phyloP scores from a whole-genome alignment of 1,284 basidiomycete species.

The Trametes pubescens region DNA sequence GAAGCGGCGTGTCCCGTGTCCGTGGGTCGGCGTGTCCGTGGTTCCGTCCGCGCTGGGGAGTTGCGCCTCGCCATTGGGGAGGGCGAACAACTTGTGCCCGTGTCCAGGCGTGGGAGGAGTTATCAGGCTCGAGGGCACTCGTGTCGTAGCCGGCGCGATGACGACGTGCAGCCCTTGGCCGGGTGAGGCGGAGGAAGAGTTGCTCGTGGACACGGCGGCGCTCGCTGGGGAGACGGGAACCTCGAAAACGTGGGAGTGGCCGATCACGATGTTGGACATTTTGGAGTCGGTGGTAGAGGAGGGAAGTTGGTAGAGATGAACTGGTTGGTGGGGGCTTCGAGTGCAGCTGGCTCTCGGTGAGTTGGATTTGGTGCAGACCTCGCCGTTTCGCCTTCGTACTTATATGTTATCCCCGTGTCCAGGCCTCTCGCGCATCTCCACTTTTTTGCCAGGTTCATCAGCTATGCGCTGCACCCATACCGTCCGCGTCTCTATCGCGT shows the following conservation, averaged over 20 bases:
- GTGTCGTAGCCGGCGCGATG: neutral
- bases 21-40: constrained; percentile 3
- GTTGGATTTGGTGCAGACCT: neutral
- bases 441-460: neutral
- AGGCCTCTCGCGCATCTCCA: neutral
- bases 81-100: constrained; percentile 2
- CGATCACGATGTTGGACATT: constrained; percentile 5
- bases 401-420: neutral
- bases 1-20: constrained; percentile 17
- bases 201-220: neutral
- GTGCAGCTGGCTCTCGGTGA: constrained; percentile 1
- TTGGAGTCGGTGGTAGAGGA: neutral
- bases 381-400: neutral
- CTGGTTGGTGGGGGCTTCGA: neutral
- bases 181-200: neutral
- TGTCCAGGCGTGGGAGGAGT: neutral
- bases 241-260: constrained; percentile 4
- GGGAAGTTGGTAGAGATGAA: constrained; percentile 1
- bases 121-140: neutral
- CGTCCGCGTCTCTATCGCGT: neutral
- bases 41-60: neutral
- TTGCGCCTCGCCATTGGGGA: constrained; percentile 1
- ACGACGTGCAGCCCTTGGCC: constrained; percentile 13
- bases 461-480: neutral
- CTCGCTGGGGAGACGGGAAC: neutral